Evolutionary conservation across 2,329 filamentous ascomycete species (phyloP), one percentile per base, ranked within the genome.

Genomic region (Ceratocystis lukuohia): DNA sequence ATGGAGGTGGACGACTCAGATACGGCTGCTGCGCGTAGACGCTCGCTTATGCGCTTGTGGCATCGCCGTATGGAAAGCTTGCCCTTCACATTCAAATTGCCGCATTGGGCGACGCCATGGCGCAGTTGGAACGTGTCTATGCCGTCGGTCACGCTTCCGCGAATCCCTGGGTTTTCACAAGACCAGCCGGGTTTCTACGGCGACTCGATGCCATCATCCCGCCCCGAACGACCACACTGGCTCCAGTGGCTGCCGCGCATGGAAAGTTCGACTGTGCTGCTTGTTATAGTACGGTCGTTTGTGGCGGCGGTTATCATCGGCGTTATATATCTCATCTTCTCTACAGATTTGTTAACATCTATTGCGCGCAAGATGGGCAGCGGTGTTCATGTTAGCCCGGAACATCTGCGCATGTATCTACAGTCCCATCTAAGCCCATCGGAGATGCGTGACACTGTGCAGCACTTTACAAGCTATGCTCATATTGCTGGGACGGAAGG

Each of bases 401-500:
- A 96, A 72, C 87, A 85, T 69, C 84, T 97, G 67, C 85, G 90
- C 66, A 79, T 83, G 67, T 89, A 88, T 75, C 82, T 95, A 30
- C 85, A 94, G 74, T 80, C 81, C 62, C 85, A 84, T 71, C 83
- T 96, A 70, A 87, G 95, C 72, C 79, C 84, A 65, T 80, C 80
- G 68, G 80, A 82, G 63, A 88, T 94, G 74, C 82, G 85, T 69
- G 86, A 89, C 50, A 88, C 89, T 67, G 77, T 96, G 68, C 79
- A 83, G 71, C 88, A 92, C 72, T 85, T 93, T 69, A 93, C 91
- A 3, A 83, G 83, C 66, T 96, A 89, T 73, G 89, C 94, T 69
- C 94, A 97, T 75, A 81, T 97, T 69, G 94, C 91, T 1, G 94
- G 94, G n/a, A 96, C 91, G 2, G 88, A 96, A 77, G 94, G 94